A percentile compares a stretch with the other conserved stretches of the same genome.
These are phyloP conservation scores for Mycena metata DNA, from an alignment of 768 basidiomycete genomes.

Conservation along the genomic window DNA sequence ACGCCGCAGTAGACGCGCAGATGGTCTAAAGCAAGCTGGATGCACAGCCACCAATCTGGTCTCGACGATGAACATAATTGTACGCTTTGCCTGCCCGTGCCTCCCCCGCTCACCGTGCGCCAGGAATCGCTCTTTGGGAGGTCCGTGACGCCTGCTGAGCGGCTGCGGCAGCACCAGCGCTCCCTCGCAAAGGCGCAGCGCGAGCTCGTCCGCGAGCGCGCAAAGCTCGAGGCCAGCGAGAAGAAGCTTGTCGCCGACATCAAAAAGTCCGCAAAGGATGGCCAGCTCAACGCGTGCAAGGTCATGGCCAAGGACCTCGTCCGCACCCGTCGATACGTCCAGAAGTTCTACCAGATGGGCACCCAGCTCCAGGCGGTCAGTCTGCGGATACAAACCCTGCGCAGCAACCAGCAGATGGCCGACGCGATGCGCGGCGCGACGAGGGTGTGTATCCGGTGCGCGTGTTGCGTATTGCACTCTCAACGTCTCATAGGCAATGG, in stretches of 20 bases:
- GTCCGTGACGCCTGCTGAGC: slow-evolving; percentile 95
- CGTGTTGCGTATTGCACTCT: slow-evolving; percentile 16
- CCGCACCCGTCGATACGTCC: slow-evolving; percentile 92
- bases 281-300: slow-evolving; percentile 98
- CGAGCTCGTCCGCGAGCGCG: slow-evolving; percentile 95
- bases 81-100: slow-evolving; percentile 49
- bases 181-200: slow-evolving; percentile 97
- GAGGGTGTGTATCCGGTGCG: slow-evolving; percentile 68
- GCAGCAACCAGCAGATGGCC: slow-evolving; percentile 99
- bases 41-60: slow-evolving; percentile 8
- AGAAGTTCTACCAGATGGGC: slow-evolving; percentile 99
- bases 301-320: slow-evolving; percentile 99
- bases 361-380: slow-evolving; percentile 98
- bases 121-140: slow-evolving; percentile 97
- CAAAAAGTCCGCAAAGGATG: slow-evolving; percentile 95
- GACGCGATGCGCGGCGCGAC: slow-evolving; percentile 99
- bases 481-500: slow-evolving; percentile 85
- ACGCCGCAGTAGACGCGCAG: no score
- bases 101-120: slow-evolving; percentile 23
- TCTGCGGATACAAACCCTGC: slow-evolving; percentile 93
- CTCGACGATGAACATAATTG: slow-evolving; percentile 81
- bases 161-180: slow-evolving; percentile 96
- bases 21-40: no score
- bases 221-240: slow-evolving; percentile 95
- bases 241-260: slow-evolving; percentile 97